Evolutionary conservation across 2,329 filamentous ascomycete genomes (phyloP).

Genomic region (Didymella pinodella): DNA sequence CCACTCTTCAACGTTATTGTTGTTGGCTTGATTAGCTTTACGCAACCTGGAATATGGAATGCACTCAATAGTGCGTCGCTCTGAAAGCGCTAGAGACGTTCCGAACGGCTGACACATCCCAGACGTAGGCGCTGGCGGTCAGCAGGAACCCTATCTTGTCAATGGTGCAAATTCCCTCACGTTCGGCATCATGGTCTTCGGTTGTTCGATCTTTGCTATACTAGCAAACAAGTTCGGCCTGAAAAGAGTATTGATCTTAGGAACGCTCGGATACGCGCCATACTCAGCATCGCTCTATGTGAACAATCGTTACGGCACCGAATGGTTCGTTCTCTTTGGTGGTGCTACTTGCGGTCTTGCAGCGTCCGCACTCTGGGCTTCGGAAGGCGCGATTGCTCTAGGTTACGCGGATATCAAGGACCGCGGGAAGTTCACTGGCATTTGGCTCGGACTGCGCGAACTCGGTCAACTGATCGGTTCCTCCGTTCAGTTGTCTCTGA

Average conservation of each 20-base stretch:
- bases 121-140: not conserved
- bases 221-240: not conserved
- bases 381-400: slow-evolving; percentile 53
- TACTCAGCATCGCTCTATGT: not conserved
- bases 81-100: not conserved
- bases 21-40: not conserved
- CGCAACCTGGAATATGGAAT: not conserved
- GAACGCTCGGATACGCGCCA: not conserved
- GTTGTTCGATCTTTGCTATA: not conserved
- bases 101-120: not conserved
- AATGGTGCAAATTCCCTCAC: not conserved
- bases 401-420: not conserved
- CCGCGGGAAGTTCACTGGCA: not conserved
- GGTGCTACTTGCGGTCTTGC: slow-evolving; percentile 47
- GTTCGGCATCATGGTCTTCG: not conserved
- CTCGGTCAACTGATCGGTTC: not conserved
- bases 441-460: not conserved
- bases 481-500: not conserved
- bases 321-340: slow-evolving; percentile 47
- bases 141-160: not conserved
- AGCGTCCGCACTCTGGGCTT: slow-evolving; percentile 53
- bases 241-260: not conserved
- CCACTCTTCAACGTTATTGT: not conserved
- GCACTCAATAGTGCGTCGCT: not conserved
- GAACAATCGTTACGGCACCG: not conserved